Evolutionary conservation across 2,329 filamentous ascomycete species (phyloP), one percentile per base, ranked within the genome.

Genomic region (Aspergillus sergii): DNA sequence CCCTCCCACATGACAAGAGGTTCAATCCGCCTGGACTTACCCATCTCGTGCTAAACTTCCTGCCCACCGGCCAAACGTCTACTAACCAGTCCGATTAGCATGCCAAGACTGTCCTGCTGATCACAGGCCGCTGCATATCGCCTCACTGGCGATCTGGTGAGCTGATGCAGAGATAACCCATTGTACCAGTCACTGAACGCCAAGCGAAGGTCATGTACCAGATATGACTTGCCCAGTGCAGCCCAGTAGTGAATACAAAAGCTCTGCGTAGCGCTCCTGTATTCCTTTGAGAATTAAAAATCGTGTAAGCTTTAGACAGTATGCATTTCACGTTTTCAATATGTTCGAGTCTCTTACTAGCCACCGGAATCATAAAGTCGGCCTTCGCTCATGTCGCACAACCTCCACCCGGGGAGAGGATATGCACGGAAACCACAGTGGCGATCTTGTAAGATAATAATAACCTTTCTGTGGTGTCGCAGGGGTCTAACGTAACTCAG

Each of bases 401-500:
- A 43, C 60, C 66, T 10, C 61, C 66, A 3, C 46, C 50, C 3
- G 46, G 69, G 16, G 64, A 68, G 55, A 58, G 57, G 10, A 63
- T 57, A n/a, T 76, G 74, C 57, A 71, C 68, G 5, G 69, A 71
- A 59, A 75, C 75, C 2, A 75, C 71, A 7, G 75, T 78, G 58
- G 75, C 75, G 3, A 73, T 78, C 23, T 58, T 76, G 75, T 78
- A 63, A 58, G 75, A 61, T 26, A 10, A 34, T n/a, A 10, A 34
- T 32, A 19, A 2, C 6, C 16, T 50, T 28, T 43, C 0, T 32
- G 21, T 26, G 19, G 6, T n/a, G 3, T 34, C 14, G 43, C 39
- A 54, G 9, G 12, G 28, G 28, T 46, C 56, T 67, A 41, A 64
- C 55, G 19, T 45, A 26, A 28, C 23, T 8, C 43, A 77, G 72